These are phyloP conservation scores for Pseudofabraea citricarpa DNA, from an alignment of 2,329 filamentous ascomycete genomes.

Conservation along the genomic window DNA sequence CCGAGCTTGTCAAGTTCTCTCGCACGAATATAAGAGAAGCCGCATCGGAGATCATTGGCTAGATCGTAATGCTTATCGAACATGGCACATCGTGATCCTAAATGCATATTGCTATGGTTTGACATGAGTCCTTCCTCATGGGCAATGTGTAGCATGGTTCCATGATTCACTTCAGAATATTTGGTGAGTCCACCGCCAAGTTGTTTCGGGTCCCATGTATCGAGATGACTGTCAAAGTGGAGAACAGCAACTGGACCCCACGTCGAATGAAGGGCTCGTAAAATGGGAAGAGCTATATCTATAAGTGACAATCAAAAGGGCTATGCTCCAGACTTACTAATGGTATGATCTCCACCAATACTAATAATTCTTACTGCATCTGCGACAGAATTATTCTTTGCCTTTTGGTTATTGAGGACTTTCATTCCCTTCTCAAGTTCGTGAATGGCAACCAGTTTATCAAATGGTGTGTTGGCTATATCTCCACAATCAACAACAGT, in stretches of 20 bases:
- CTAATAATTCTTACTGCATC: constrained; percentile 22
- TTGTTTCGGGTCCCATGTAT: constrained; percentile 25
- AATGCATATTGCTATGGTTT: constrained; percentile 26
- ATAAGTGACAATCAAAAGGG: background rate
- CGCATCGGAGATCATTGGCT: constrained; percentile 25
- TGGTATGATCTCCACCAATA: constrained; percentile 27
- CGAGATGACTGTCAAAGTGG: constrained; percentile 26
- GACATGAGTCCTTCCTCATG: constrained; percentile 27
- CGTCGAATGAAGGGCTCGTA: constrained; percentile 23
- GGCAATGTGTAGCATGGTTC: constrained; percentile 28
- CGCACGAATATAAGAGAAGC: constrained; percentile 23
- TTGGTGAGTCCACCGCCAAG: constrained; percentile 24
- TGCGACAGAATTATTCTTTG: constrained; percentile 20
- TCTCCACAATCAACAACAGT: constrained; percentile 25
- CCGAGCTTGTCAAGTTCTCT: constrained; percentile 23
- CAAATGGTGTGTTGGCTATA: constrained; percentile 24
- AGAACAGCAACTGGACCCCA: constrained; percentile 25
- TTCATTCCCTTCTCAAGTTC: constrained; percentile 24
- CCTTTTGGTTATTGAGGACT: constrained; percentile 14
- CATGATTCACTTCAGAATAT: constrained; percentile 25
- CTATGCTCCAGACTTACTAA: constrained; percentile 15
- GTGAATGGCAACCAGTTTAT: constrained; percentile 22
- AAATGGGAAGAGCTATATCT: constrained; percentile 21
- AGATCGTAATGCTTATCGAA: constrained; percentile 23
- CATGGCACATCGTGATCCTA: constrained; percentile 21